Evolutionary conservation across 2,329 filamentous ascomycete species (phyloP).

Genomic region (Calonectria multiphialidica): DNA sequence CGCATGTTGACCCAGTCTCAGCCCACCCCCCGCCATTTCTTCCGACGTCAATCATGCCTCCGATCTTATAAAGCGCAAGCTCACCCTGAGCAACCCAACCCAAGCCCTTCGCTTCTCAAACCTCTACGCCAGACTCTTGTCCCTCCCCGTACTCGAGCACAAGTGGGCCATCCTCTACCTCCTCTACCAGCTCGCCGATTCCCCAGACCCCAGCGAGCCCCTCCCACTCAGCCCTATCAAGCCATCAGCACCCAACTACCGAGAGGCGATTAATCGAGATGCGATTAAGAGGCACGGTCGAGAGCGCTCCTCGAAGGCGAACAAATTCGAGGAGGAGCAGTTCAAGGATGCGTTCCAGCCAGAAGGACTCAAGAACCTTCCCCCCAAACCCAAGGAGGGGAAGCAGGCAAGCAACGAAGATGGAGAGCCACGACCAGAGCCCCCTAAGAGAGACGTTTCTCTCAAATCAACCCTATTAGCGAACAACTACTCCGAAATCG

Average conservation of each 20-base stretch:
- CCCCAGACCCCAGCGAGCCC: conserved; percentile 67
- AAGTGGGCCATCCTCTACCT: conserved; percentile 98
- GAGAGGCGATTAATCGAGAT: conserved; percentile 53
- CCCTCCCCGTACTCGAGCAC: conserved; percentile 91
- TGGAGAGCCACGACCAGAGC: conserved; percentile 47
- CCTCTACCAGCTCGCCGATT: conserved; percentile 84
- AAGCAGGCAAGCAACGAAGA: conserved; percentile 51
- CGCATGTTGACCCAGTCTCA: conserved; percentile 37
- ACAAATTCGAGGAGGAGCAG: conserved; percentile 60
- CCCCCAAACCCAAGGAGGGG: conserved; percentile 54
- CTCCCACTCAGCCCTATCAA: conserved; percentile 58
- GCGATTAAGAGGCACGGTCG: conserved; percentile 52
- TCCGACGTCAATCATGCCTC: conserved; percentile 91
- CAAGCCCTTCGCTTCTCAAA: conserved; percentile 90
- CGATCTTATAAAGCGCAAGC: conserved; percentile 89
- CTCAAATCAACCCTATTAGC: conserved; percentile 70
- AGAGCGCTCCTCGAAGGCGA: conserved; percentile 50
- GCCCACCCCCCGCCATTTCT: conserved; percentile 67
- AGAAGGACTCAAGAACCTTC: conserved; percentile 61
- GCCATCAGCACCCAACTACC: conserved; percentile 52
- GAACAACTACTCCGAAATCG: conserved; percentile 66
- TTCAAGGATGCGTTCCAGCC: conserved; percentile 68
- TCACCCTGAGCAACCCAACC: conserved; percentile 82
- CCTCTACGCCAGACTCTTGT: conserved; percentile 87
- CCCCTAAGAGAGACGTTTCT: conserved; percentile 61